Conservation (phyloP, 148 eudicot genomes). For the Heliamphora exappendiculata region DNA sequence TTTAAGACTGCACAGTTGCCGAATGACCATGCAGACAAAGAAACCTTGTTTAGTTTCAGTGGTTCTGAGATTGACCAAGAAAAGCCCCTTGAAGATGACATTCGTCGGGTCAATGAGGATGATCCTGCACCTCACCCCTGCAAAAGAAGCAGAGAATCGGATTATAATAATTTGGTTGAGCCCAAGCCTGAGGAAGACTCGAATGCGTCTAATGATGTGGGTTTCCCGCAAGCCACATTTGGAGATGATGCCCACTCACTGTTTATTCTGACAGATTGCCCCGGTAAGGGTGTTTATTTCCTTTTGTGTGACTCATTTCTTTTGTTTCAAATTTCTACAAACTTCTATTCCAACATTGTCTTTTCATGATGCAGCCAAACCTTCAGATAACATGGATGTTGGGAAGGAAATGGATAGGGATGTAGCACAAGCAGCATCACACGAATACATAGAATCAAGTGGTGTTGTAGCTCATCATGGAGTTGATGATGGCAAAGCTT, state of each 20-base stretch:
- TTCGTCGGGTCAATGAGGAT: not conserved
- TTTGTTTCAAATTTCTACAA: not conserved
- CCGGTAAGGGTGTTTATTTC: not conserved
- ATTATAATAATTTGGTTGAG: not conserved
- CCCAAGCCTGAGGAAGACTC: not conserved
- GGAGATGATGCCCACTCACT: not conserved
- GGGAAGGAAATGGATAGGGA: constrained; percentile 7
- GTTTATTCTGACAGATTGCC: not conserved
- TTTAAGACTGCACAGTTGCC: not conserved
- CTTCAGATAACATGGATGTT: not conserved
- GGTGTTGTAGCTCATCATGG: not conserved
- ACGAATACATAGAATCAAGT: not conserved
- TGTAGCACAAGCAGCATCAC: not conserved
- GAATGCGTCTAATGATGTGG: not conserved
- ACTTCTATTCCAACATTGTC: not conserved
- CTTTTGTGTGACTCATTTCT: not conserved
- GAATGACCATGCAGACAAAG: not conserved
- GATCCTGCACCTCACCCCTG: not conserved
- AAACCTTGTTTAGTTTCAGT: not conserved
- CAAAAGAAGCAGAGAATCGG: not conserved
- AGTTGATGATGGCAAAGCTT: constrained; percentile 1
- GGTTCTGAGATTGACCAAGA: not conserved
- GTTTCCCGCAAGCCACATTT: not conserved
- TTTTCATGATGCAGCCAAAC: not conserved
- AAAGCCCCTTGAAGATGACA: constrained; percentile 1